These are phyloP conservation scores for Suhomyces canberraensis DNA, from an alignment of 805 yeast species.

Conservation along the genomic window DNA sequence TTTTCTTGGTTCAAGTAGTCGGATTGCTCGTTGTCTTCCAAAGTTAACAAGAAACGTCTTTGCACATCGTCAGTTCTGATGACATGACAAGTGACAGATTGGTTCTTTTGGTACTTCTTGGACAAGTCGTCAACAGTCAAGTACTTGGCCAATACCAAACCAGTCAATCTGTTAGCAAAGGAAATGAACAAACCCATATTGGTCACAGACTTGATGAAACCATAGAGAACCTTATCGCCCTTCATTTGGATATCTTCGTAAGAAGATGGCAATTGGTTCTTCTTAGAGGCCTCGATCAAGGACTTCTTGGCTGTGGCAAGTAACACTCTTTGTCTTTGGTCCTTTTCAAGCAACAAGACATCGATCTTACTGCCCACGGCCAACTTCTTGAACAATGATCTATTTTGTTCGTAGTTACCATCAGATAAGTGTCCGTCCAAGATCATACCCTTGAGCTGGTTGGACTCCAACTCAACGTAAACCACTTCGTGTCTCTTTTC, in stretches of 20 bases:
- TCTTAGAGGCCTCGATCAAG: constrained; percentile 61
- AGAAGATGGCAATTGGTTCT: constrained; percentile 49
- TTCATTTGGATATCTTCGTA: constrained; percentile 57
- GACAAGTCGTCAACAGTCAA: constrained; percentile 55
- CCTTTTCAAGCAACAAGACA: constrained; percentile 66
- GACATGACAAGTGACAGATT: constrained; percentile 69
- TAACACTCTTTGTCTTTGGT: constrained; percentile 56
- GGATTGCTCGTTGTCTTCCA: constrained; percentile 36
- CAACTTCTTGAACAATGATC: constrained; percentile 60
- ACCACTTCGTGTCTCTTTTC: constrained; percentile 75
- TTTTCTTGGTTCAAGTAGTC: constrained; percentile 23
- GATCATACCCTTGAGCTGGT: constrained; percentile 63
- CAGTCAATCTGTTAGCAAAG: constrained; percentile 77
- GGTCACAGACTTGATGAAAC: constrained; percentile 78
- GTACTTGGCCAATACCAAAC: constrained; percentile 74
- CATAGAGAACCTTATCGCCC: constrained; percentile 49
- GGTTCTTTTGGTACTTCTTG: constrained; percentile 56
- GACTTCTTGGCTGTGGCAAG: constrained; percentile 63
- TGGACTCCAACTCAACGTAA: constrained; percentile 53
- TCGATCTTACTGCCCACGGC: constrained; percentile 61
- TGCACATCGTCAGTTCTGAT: constrained; percentile 65
- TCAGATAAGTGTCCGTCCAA: constrained; percentile 75
- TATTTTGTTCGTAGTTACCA: constrained; percentile 67
- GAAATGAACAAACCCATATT: constrained; percentile 77
- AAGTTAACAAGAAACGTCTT: constrained; percentile 65